Conservation (phyloP, 2,329 filamentous ascomycete species). For the Neopestalotiopsis clavispora region DNA sequence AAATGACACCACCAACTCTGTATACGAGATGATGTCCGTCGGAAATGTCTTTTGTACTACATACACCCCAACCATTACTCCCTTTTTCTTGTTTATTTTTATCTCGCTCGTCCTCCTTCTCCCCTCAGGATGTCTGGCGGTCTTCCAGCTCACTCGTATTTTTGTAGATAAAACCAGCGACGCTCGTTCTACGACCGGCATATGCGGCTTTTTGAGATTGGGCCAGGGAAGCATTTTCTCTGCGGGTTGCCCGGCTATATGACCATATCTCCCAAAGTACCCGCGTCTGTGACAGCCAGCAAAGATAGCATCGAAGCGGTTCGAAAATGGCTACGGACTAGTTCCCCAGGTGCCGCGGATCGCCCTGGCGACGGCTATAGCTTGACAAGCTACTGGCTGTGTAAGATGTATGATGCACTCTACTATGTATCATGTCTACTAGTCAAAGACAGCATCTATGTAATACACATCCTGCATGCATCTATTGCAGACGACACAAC, state of each 20-base stretch:
- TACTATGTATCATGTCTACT: not conserved
- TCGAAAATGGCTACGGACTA: not conserved
- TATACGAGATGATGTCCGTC: no score
- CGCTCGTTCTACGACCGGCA: not conserved
- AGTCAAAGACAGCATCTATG: not conserved
- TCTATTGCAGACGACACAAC: no score
- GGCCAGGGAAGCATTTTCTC: not conserved
- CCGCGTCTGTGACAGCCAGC: conserved; percentile 4
- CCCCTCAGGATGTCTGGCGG: no score
- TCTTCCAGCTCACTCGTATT: no score
- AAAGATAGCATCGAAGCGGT: conserved; percentile 6
- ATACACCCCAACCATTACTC: no score
- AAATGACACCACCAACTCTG: no score
- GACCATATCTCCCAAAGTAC: not conserved
- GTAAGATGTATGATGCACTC: not conserved
- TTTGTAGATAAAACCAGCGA: not conserved
- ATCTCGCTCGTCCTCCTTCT: no score
- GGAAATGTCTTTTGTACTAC: no score
- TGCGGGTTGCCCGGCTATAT: not conserved
- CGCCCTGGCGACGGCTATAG: not conserved
- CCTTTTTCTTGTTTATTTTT: no score
- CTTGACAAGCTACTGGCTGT: not conserved
- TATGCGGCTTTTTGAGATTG: not conserved
- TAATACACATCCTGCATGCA: not conserved
- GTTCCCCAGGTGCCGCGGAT: not conserved